Percentiles rank a stretch among this genome's conserved stretches.
Conservation (phyloP, 495 filamentous ascomycete genomes). For the Lasiosphaeria hispida region DNA sequence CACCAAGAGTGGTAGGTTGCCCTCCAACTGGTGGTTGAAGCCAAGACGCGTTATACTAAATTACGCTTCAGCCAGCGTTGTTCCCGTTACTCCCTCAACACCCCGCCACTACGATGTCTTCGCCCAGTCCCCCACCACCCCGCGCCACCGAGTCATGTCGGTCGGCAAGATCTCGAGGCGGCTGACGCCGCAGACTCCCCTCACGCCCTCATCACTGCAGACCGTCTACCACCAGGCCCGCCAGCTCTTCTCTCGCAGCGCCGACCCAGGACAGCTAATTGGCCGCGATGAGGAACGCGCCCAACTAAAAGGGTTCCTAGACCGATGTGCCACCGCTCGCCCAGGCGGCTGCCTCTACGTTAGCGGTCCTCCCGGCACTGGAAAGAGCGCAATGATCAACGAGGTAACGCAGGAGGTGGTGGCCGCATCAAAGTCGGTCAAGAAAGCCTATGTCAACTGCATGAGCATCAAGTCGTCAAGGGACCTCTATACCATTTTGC, state of each 20-base stretch:
- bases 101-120: slow-evolving; percentile 56
- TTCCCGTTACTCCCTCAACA: slow-evolving; percentile 63
- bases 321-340: slow-evolving; percentile 54
- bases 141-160: slow-evolving; percentile 50
- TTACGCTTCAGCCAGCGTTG: slow-evolving; percentile 4
- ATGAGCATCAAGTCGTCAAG: slow-evolving; percentile 85
- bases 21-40: background rate
- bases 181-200: slow-evolving; percentile 57
- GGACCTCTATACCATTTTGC: slow-evolving; percentile 74
- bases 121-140: slow-evolving; percentile 43
- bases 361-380: slow-evolving; percentile 92
- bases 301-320: slow-evolving; percentile 68
- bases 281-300: slow-evolving; percentile 78
- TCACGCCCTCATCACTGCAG: slow-evolving; percentile 59
- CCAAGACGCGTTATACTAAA: no score
- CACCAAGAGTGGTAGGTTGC: slow-evolving; percentile 19
- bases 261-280: slow-evolving; percentile 70
- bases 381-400: slow-evolving; percentile 89
- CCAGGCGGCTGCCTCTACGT: slow-evolving; percentile 89
- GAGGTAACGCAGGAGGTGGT: slow-evolving; percentile 65
- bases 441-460: slow-evolving; percentile 84
- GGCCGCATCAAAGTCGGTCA: slow-evolving; percentile 48
- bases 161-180: slow-evolving; percentile 51
- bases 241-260: slow-evolving; percentile 79
- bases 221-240: slow-evolving; percentile 83